These are phyloP conservation scores for Wickerhamomyces sp. DNA, from an alignment of 1,139 yeast genomes.

Conservation along the genomic window DNA sequence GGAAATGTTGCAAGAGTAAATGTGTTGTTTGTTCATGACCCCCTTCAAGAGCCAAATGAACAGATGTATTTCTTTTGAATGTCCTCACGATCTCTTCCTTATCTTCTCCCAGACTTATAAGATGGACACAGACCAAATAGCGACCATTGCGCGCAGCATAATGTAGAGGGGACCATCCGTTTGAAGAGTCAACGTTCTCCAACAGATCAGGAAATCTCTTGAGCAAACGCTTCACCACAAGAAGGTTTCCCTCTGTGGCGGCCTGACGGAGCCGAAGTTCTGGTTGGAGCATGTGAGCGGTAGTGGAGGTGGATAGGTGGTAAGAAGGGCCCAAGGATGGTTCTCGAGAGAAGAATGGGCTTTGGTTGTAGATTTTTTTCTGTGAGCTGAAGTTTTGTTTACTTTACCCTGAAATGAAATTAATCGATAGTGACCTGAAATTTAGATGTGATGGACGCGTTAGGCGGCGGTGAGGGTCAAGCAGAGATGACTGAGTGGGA, in stretches of 20 bases:
- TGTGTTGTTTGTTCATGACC: slow-evolving; percentile 80
- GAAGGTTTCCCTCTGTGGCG: slow-evolving; percentile 62
- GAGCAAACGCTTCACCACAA: slow-evolving; percentile 67
- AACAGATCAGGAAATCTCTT: slow-evolving; percentile 72
- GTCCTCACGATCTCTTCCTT: slow-evolving; percentile 44
- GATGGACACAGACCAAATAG: slow-evolving; percentile 67
- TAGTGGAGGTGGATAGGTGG: no score
- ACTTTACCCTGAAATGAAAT: no score
- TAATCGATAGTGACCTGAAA: no score
- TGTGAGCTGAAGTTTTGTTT: no score
- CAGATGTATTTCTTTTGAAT: slow-evolving; percentile 65
- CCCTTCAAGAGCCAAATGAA: slow-evolving; percentile 67
- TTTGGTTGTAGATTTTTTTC: no score
- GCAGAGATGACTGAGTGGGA: no score
- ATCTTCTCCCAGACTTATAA: slow-evolving; percentile 48
- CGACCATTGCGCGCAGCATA: slow-evolving; percentile 82
- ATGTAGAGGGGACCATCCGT: slow-evolving; percentile 90
- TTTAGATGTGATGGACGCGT: no score
- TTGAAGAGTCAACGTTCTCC: slow-evolving; percentile 62
- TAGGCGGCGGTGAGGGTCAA: no score
- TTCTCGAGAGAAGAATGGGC: no score
- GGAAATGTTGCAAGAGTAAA: slow-evolving; percentile 75
- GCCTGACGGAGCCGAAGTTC: slow-evolving; percentile 69
- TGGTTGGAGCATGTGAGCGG: slow-evolving; percentile 55
- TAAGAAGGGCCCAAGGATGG: no score